Evolutionary conservation across 257 asterid genomes (phyloP).

Genomic region (Prunella vulgaris): DNA sequence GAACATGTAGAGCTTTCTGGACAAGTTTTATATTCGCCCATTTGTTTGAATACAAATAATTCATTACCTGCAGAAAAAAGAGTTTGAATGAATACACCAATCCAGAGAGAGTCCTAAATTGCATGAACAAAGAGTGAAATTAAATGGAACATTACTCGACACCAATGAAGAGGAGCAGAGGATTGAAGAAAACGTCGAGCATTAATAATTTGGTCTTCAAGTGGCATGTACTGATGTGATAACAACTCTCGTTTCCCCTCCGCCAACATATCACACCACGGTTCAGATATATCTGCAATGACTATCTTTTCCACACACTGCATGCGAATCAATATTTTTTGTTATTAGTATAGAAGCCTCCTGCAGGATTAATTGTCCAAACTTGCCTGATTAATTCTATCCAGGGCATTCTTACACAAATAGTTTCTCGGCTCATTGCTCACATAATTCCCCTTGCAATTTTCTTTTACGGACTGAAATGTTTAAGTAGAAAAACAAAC

Average conservation of each 20-base stretch:
- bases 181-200: neutral
- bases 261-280: slow-evolving; percentile 17
- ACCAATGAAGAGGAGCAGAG: slow-evolving; percentile 11
- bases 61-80: neutral
- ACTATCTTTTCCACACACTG: slow-evolving; percentile 21
- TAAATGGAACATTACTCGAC: slow-evolving; percentile 20
- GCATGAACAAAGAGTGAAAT: no score
- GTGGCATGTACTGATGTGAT: neutral
- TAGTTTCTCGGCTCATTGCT: slow-evolving; percentile 6
- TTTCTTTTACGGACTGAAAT: slow-evolving; percentile 21
- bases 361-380: no score
- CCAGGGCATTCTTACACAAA: slow-evolving; percentile 14
- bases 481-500: neutral
- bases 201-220: neutral
- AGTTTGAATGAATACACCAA: neutral
- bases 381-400: slow-evolving; percentile 19
- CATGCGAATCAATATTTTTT: neutral
- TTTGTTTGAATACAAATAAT: neutral
- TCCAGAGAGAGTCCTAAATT: no score
- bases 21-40: slow-evolving; percentile 24
- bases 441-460: slow-evolving; percentile 19
- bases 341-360: no score
- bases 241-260: neutral
- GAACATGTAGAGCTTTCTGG: slow-evolving; percentile 19
- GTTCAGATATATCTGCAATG: slow-evolving; percentile 2